These are phyloP conservation scores for Thermoascus crustaceus DNA, from an alignment of 2,329 filamentous ascomycete species.

Conservation along the genomic window DNA sequence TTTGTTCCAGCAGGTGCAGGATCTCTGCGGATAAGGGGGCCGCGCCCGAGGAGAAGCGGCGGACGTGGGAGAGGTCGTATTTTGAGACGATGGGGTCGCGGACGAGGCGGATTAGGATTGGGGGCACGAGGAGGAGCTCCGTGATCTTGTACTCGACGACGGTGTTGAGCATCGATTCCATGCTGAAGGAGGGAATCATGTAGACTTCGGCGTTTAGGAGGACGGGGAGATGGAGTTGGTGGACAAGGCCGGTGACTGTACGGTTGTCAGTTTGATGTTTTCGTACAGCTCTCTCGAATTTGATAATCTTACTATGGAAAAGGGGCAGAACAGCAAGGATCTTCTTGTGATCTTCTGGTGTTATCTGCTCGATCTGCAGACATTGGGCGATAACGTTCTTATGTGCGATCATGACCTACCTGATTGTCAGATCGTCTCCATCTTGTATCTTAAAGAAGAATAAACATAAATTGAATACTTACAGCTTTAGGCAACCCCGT, in stretches of 20 bases:
- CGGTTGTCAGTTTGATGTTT: too few species aligned
- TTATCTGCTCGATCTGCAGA: constrained; percentile 50
- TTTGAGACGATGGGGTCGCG: too few species aligned
- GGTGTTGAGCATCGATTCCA: constrained; percentile 48
- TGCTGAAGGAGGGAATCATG: constrained; percentile 58
- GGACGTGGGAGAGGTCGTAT: constrained; percentile 50
- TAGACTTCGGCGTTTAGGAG: constrained; percentile 58
- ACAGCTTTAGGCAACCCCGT: constrained; percentile 46
- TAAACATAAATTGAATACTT: too few species aligned
- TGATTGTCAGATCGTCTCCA: too few species aligned
- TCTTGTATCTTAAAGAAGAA: too few species aligned
- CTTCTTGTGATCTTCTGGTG: constrained; percentile 40
- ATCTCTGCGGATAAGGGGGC: constrained; percentile 53
- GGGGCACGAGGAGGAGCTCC: constrained; percentile 53
- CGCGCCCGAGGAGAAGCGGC: constrained; percentile 52
- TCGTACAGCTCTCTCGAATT: too few species aligned
- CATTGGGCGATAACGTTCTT: constrained; percentile 53
- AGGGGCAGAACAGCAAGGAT: constrained; percentile 52
- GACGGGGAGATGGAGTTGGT: constrained; percentile 55
- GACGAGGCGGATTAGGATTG: constrained; percentile 54
- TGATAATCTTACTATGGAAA: too few species aligned
- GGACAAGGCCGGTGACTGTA: constrained; percentile 56
- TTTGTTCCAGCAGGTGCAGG: constrained; percentile 46
- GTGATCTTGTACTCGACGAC: constrained; percentile 46
- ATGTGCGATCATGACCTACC: constrained; percentile 48